phyloP scores from a whole-genome alignment of 441 rosid genomes.

The Pelargonium cotyledonis region DNA sequence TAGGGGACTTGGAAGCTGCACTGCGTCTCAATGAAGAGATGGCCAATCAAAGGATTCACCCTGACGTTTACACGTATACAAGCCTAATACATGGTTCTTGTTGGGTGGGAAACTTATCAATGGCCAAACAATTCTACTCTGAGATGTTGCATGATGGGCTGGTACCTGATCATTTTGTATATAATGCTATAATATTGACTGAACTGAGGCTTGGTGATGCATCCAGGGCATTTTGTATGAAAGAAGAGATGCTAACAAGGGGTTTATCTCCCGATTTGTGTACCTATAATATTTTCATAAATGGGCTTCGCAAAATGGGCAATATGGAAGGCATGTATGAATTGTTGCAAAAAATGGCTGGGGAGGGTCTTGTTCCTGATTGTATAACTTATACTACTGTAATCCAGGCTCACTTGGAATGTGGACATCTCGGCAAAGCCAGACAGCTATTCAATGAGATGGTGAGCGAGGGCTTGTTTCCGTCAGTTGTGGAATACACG shows the following conservation, averaged over 20 bases:
- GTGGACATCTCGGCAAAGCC: conserved; percentile 42
- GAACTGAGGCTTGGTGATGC: conserved; percentile 48
- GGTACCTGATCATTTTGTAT: conserved; percentile 47
- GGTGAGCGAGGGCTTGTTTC: conserved; percentile 42
- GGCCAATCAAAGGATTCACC: conserved; percentile 38
- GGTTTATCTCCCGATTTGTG: conserved; percentile 45
- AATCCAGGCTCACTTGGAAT: conserved; percentile 46
- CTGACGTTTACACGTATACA: conserved; percentile 59
- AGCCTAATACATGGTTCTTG: conserved; percentile 51
- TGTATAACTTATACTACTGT: conserved; percentile 58
- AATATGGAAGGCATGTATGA: conserved; percentile 38
- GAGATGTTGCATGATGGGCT: conserved; percentile 57
- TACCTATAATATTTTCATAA: conserved; percentile 48
- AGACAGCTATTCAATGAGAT: conserved; percentile 44
- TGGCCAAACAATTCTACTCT: conserved; percentile 40
- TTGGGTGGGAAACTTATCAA: conserved; percentile 41
- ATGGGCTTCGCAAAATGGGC: conserved; percentile 45
- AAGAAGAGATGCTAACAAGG: conserved; percentile 52
- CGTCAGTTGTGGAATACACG: conserved; percentile 62
- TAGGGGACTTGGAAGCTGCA: conserved; percentile 46
- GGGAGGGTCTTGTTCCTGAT: conserved; percentile 50
- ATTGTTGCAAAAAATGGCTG: conserved; percentile 42
- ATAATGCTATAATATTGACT: conserved; percentile 40
- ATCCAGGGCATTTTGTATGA: conserved; percentile 40
- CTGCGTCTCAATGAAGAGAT: conserved; percentile 54